Percentiles rank a stretch among this genome's conserved stretches.
Conservation (phyloP, 2,329 filamentous ascomycete genomes). For the Ophioceras dolichostomum region DNA sequence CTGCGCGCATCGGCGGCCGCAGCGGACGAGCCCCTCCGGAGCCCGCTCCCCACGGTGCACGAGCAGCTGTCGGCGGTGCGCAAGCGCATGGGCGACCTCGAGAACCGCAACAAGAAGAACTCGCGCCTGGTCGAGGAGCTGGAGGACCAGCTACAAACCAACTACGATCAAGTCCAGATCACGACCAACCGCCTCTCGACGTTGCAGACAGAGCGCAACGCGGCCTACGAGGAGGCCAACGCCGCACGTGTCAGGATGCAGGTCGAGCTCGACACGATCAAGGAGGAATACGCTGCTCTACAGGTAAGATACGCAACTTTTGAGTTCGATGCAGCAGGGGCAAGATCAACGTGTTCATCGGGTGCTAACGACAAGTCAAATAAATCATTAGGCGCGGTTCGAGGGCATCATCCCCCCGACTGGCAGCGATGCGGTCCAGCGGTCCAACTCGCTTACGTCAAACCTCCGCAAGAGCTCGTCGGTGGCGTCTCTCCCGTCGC, state of each 20-base stretch:
- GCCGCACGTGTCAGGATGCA: conserved; percentile 50
- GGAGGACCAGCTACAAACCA: conserved; percentile 89
- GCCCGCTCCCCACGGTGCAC: conserved; percentile 31
- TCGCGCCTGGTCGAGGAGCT: conserved; percentile 86
- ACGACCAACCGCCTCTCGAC: conserved; percentile 78
- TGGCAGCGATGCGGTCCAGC: conserved; percentile 24
- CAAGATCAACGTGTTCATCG: neutral
- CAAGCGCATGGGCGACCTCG: conserved; percentile 50
- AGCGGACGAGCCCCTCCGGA: conserved; percentile 27
- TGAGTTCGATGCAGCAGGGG: neutral
- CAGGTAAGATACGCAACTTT: conserved; percentile 57
- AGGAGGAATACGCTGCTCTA: conserved; percentile 60
- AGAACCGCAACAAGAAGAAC: conserved; percentile 74
- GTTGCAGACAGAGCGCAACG: conserved; percentile 60
- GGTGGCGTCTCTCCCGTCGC: conserved; percentile 75
- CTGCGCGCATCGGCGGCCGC: conserved; percentile 37
- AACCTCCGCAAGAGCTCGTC: conserved; percentile 77
- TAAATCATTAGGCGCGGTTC: conserved; percentile 44
- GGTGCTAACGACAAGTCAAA: neutral
- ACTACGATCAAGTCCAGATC: conserved; percentile 84
- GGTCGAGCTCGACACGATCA: conserved; percentile 53
- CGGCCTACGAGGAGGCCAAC: conserved; percentile 69
- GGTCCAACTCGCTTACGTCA: conserved; percentile 48
- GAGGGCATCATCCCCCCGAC: conserved; percentile 30
- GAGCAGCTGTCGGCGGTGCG: conserved; percentile 51